Evolutionary conservation across 768 basidiomycete species (phyloP).

Genomic region (Coprinopsis cinerea): DNA sequence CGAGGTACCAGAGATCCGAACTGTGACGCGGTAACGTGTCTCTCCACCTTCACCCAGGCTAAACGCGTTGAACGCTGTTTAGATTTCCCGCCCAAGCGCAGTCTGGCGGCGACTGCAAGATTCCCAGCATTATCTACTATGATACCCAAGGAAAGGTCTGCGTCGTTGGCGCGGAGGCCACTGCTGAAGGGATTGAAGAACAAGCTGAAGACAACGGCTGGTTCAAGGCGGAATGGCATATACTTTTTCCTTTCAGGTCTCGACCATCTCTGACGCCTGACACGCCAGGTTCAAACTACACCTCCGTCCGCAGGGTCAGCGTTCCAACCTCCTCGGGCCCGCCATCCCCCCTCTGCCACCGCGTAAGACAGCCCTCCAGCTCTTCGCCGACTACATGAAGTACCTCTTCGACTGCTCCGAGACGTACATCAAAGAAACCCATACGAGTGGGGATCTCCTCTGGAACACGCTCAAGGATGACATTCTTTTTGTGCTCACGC

Average conservation of each 20-base stretch:
- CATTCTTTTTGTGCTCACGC: conserved; percentile 46
- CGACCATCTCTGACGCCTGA: neutral
- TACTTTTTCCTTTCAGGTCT: conserved; percentile 14
- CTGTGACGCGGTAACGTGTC: too few species aligned
- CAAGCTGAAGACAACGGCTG: conserved; percentile 10
- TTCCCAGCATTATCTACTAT: conserved; percentile 32
- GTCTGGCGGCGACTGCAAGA: conserved; percentile 29
- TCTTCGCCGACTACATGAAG: conserved; percentile 43
- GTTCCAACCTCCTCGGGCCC: conserved; percentile 6
- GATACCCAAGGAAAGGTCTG: conserved; percentile 12
- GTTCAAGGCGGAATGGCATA: conserved; percentile 11
- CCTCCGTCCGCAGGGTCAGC: conserved; percentile 21
- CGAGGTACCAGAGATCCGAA: too few species aligned
- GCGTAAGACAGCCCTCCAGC: conserved; percentile 31
- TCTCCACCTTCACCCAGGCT: too few species aligned
- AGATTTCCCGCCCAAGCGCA: too few species aligned
- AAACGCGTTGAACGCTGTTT: too few species aligned
- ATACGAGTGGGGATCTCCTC: conserved; percentile 32
- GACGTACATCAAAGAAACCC: conserved; percentile 40
- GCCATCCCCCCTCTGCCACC: conserved; percentile 35
- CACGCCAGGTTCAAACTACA: conserved; percentile 24
- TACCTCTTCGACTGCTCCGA: conserved; percentile 41
- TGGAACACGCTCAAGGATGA: conserved; percentile 37
- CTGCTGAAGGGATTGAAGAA: conserved; percentile 9
- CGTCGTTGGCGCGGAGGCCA: conserved; percentile 10